Evolutionary conservation across 78 protist species (phyloP).

Genomic region (Diacronema lutheri): DNA sequence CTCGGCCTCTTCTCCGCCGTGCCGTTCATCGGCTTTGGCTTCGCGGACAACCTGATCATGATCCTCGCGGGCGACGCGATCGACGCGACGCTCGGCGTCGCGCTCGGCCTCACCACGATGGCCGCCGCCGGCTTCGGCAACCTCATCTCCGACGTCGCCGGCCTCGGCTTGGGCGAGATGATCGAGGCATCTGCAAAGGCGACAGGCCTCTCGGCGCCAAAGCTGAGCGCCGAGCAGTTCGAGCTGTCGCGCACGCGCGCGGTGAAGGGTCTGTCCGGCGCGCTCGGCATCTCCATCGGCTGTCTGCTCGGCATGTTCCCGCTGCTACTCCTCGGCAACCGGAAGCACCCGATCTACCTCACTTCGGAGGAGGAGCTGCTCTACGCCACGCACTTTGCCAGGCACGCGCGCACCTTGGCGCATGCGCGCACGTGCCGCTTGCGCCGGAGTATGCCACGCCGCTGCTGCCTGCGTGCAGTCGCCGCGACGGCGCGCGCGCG

Average conservation of each 20-base stretch:
- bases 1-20: not conserved
- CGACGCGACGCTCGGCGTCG: constrained; percentile 25
- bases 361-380: not conserved
- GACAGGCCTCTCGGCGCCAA: not conserved
- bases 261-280: not conserved
- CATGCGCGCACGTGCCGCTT: too few relatives aligned
- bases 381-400: not conserved
- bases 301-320: constrained; percentile 39
- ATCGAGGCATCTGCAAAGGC: not conserved
- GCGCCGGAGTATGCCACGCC: too few relatives aligned
- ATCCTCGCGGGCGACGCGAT: constrained; percentile 36
- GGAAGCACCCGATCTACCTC: not conserved
- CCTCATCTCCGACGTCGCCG: constrained; percentile 1
- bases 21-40: constrained; percentile 45
- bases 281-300: constrained; percentile 29
- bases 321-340: not conserved
- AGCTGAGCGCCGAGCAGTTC: not conserved
- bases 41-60: constrained; percentile 44
- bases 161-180: not conserved
- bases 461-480: too few relatives aligned
- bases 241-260: not conserved
- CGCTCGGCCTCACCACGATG: constrained; percentile 27
- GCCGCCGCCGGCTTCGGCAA: constrained; percentile 38
- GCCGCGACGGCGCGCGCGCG: too few relatives aligned
- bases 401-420: too few relatives aligned